Conservation (phyloP, 176 grass and related monocot species). For the Bothriochloa decipiens region DNA sequence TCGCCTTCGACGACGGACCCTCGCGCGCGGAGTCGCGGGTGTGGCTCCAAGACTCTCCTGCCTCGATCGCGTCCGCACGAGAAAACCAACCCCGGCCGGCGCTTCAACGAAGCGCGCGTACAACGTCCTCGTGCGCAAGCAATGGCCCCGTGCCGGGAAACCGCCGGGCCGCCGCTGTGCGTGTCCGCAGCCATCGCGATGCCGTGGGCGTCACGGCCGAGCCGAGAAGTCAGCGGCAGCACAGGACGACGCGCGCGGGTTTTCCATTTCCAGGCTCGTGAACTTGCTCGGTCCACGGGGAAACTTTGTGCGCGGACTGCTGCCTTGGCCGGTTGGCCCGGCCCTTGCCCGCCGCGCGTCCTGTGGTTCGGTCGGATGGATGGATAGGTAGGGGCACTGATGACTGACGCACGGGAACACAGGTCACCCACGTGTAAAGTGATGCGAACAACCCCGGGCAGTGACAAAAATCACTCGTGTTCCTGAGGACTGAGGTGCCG, state of each 20-base stretch:
- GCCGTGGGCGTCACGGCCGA: neutral
- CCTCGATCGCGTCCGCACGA: neutral
- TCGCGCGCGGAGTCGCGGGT: neutral
- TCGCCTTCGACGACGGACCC: neutral
- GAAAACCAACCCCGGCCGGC: neutral
- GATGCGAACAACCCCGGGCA: neutral
- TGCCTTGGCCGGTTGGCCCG: neutral
- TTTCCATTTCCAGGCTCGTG: neutral
- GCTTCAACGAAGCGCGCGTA: neutral
- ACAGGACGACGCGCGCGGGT: neutral
- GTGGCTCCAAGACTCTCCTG: neutral
- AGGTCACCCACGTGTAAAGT: constrained; percentile 21
- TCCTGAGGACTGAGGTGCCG: neutral
- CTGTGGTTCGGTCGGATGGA: neutral
- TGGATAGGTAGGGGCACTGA: neutral
- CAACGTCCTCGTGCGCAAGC: neutral
- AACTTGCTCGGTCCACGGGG: neutral
- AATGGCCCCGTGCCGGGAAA: constrained; percentile 44
- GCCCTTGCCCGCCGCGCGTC: neutral
- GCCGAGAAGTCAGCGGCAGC: constrained; percentile 4
- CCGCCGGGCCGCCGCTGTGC: neutral
- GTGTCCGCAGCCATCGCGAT: too few relatives aligned
- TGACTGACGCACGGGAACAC: neutral
- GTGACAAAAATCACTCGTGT: neutral
- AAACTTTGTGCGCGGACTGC: neutral